Evolutionary conservation across 306 rosid species (phyloP).

Genomic region (Vigna reflexopilosa): DNA sequence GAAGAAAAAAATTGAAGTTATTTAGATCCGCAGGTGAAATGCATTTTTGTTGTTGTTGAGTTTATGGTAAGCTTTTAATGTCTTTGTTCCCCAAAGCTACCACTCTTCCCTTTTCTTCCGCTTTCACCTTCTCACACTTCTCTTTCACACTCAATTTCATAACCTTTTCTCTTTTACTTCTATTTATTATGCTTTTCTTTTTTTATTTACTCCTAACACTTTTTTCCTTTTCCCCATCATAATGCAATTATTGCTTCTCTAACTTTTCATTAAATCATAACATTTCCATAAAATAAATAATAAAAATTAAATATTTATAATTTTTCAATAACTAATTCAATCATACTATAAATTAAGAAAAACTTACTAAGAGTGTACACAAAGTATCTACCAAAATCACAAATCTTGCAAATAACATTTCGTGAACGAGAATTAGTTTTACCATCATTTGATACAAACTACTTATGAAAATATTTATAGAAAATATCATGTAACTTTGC

Average conservation of each 20-base stretch:
- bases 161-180: not conserved
- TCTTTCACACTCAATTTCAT: not conserved
- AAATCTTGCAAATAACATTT: no score
- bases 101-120: constrained; percentile 33
- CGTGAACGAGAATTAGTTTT: no score
- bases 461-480: no score
- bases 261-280: no score
- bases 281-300: no score
- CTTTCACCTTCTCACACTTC: not conserved
- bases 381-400: no score
- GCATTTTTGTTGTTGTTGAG: constrained; percentile 33
- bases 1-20: not conserved
- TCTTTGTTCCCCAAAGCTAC: constrained; percentile 41
- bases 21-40: constrained; percentile 19
- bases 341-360: no score
- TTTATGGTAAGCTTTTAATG: constrained; percentile 28
- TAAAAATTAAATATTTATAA: no score
- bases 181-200: not conserved
- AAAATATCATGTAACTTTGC: no score
- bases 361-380: no score
- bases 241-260: not conserved
- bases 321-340: no score
- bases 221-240: not conserved
- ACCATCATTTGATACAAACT: no score
- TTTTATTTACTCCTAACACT: not conserved